Evolutionary conservation across 371 early-diverging fungal genomes (phyloP).

Genomic region (Mortierella sp.): DNA sequence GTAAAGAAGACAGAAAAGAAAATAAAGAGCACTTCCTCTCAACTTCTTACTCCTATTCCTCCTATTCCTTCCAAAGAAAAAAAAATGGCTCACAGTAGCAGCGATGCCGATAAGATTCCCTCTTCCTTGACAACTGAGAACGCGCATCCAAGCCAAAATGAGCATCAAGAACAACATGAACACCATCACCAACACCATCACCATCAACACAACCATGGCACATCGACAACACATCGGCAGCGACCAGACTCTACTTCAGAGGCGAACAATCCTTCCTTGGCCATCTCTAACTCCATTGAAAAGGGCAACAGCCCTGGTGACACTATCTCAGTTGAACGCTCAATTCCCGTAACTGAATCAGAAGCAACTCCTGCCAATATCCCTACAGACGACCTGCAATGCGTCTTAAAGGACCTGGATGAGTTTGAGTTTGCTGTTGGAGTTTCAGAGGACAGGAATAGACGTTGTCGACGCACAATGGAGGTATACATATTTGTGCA

Average conservation of each 20-base stretch:
- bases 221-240: slow-evolving; percentile 12
- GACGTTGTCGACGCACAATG: slow-evolving; percentile 94
- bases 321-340: slow-evolving; percentile 51
- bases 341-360: slow-evolving; percentile 25
- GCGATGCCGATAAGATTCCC: slow-evolving; percentile 13
- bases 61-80: neutral
- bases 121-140: neutral
- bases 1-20: too few relatives aligned
- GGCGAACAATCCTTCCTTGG: slow-evolving; percentile 22
- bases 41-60: too few relatives aligned
- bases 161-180: too few relatives aligned
- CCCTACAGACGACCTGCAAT: slow-evolving; percentile 21
- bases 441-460: slow-evolving; percentile 91
- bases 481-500: slow-evolving; percentile 68
- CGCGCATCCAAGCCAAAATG: slow-evolving; percentile 9
- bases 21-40: too few relatives aligned
- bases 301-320: slow-evolving; percentile 53
- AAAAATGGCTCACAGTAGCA: slow-evolving; percentile 28
- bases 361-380: neutral
- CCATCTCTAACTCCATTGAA: slow-evolving; percentile 32
- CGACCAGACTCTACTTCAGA: slow-evolving; percentile 26
- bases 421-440: slow-evolving; percentile 73
- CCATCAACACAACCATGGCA: slow-evolving; percentile 8
- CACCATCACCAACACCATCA: slow-evolving; percentile 25
- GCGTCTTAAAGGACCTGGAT: slow-evolving; percentile 43